Evolutionary conservation across 495 filamentous ascomycete genomes (phyloP), one percentile per base, ranked within the genome.

Genomic region (Amphirosellinia nigrospora): DNA sequence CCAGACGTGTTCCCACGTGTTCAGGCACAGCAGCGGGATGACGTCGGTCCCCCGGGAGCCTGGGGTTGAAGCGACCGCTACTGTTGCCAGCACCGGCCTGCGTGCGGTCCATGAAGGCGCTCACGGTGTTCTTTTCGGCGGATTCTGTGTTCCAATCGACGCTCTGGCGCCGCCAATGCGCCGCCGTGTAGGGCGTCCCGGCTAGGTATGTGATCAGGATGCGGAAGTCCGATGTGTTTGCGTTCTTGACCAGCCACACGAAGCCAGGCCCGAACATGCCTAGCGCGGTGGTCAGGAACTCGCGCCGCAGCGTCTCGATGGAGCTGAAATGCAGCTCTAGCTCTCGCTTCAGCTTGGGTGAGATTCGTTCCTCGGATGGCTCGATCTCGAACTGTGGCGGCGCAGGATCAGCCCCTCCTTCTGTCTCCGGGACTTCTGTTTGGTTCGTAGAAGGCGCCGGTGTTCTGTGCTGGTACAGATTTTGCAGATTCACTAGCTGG

Each of bases 201-300:
- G 96, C 94, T 68, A 94, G 86, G 84, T 98, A 99, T 50, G 96
- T 99, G 71, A 87, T 85, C 68, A 99, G 86, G 74, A 98, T 91
- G 74, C 89, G 88, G 79, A 95, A 82, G 64, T 86, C 78, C 63
- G 71, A 73, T 43, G 74, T 71, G 38, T 75, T 73, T 8, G 78
- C 79, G 59, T 70, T 74, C 72, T 88, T 84, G 69, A 97, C 91
- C 60, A 99, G 90, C 96, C 96, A 99, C 73, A 98, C 93, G 83
- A 94, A 98, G 64, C 91, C 96, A 1, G 94, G 94, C 55, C 96
- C 96, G 83, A 99, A 99, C 94, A 98, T 97, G 80, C 89, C 86
- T 71, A 87, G 83, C 66, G 96, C 96, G 7, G 93, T 97, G 66
- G 88, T 85, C 71, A 96, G 81, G 81, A 98, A 89, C 72, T 94